These are phyloP conservation scores for Cryptosporidium canis DNA, from an alignment of 169 alveolate species.

Conservation along the genomic window DNA sequence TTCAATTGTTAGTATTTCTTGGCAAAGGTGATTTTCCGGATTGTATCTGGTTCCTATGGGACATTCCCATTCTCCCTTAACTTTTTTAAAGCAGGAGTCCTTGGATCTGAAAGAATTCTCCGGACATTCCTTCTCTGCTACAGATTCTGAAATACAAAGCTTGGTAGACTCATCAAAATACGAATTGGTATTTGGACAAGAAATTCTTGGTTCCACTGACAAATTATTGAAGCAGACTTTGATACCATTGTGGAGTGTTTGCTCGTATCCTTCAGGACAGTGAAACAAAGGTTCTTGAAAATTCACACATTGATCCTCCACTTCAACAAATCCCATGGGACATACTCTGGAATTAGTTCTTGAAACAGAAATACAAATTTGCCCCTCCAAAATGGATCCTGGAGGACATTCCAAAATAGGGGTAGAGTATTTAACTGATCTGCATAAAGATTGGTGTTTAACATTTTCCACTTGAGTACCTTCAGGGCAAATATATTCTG, in stretches of 20 bases:
- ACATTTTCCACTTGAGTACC: not conserved
- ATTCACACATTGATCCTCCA: slow-evolving; percentile 15
- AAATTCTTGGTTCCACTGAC: slow-evolving; percentile 31
- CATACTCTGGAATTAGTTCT: not conserved
- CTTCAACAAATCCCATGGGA: slow-evolving; percentile 56
- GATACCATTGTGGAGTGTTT: slow-evolving; percentile 17
- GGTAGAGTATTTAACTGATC: not conserved
- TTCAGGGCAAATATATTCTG: slow-evolving; percentile 32
- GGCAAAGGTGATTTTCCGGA: slow-evolving; percentile 4
- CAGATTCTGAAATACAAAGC: slow-evolving; percentile 15
- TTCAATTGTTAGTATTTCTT: slow-evolving; percentile 8
- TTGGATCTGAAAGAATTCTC: not conserved
- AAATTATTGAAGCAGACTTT: slow-evolving; percentile 17
- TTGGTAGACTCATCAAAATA: slow-evolving; percentile 6
- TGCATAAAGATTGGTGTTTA: slow-evolving; percentile 6
- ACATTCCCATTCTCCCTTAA: slow-evolving; percentile 47
- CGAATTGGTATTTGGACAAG: slow-evolving; percentile 20
- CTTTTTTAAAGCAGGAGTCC: slow-evolving; percentile 30
- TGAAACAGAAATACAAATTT: slow-evolving; percentile 25
- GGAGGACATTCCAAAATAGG: slow-evolving; percentile 29
- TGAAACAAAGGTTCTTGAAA: slow-evolving; percentile 30
- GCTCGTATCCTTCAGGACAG: slow-evolving; percentile 52
- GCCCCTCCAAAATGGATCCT: slow-evolving; percentile 22
- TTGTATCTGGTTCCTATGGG: slow-evolving; percentile 64
- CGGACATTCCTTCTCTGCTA: slow-evolving; percentile 31